phyloP scores from a whole-genome alignment of 2,329 filamentous ascomycete species.

The Exophiala phaeomuriformis region DNA sequence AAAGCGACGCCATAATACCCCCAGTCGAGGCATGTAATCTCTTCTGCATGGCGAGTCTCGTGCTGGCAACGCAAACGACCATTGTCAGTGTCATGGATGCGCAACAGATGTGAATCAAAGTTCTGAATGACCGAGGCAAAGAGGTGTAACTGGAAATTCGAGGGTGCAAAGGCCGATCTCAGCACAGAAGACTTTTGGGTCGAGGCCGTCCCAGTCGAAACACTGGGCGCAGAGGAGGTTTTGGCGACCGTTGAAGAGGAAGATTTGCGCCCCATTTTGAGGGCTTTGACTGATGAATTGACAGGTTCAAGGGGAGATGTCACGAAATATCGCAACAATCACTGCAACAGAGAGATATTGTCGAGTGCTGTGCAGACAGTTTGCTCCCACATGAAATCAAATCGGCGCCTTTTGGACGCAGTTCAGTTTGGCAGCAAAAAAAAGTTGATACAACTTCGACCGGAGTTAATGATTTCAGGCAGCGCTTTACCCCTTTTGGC shows the following conservation, averaged over 20 bases:
- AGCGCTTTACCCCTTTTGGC: conserved; percentile 1
- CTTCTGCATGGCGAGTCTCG: conserved; percentile 41
- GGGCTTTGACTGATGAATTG: neutral
- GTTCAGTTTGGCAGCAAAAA: conserved; percentile 34
- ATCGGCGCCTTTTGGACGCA: conserved; percentile 25
- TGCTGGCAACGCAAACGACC: conserved; percentile 46
- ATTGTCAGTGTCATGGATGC: conserved; percentile 46
- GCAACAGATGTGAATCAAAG: conserved; percentile 46
- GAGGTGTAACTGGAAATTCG: conserved; percentile 44
- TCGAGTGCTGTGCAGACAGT: conserved; percentile 14
- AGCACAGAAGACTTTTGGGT: conserved; percentile 43
- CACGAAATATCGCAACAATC: conserved; percentile 3
- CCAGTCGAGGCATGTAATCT: conserved; percentile 46
- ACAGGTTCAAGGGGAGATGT: conserved; percentile 1
- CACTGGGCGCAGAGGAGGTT: conserved; percentile 37
- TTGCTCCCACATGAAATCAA: neutral
- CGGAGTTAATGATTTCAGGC: neutral
- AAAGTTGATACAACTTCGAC: conserved; percentile 31
- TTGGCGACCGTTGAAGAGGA: conserved; percentile 39
- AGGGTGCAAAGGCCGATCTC: conserved; percentile 45
- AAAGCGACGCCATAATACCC: conserved; percentile 35
- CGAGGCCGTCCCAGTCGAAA: conserved; percentile 28
- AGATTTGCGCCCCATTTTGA: conserved; percentile 42
- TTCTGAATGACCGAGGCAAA: conserved; percentile 50
- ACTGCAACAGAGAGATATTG: neutral